Evolutionary conservation across 441 rosid species (phyloP).

Genomic region (Adansonia rubrostipa): DNA sequence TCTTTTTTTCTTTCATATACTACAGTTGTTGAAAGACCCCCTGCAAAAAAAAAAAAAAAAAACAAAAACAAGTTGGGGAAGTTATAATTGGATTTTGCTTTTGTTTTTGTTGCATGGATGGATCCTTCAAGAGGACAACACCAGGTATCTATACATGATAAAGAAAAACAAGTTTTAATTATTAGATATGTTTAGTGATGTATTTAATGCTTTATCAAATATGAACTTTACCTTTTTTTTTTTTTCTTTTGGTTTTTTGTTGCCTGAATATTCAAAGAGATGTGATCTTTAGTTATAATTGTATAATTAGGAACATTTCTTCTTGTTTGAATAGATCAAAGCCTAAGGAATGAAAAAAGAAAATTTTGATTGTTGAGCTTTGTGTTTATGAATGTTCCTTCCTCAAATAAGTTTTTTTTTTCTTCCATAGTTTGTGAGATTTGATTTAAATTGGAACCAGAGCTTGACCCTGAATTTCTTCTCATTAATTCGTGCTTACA

Average conservation of each 20-base stretch:
- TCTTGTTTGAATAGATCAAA: background rate
- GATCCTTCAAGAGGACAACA: constrained; percentile 58
- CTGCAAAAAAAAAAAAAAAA: too few species aligned
- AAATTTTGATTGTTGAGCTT: background rate
- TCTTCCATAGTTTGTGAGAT: background rate
- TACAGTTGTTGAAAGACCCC: too few species aligned
- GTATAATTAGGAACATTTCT: background rate
- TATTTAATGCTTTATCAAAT: background rate
- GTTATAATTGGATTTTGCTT: background rate
- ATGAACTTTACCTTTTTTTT: background rate
- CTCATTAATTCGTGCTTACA: background rate
- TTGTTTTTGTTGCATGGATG: constrained; percentile 50
- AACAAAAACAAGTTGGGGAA: background rate
- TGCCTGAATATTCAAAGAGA: background rate
- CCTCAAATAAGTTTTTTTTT: background rate
- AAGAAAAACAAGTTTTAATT: background rate
- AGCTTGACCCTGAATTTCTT: background rate
- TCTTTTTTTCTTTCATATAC: too few species aligned
- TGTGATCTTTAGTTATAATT: background rate
- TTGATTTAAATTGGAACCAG: background rate
- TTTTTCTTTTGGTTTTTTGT: background rate
- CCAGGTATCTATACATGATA: constrained; percentile 40
- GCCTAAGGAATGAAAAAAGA: background rate
- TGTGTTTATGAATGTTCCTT: background rate
- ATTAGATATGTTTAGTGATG: background rate